Conservation (phyloP, 495 filamentous ascomycete species). For the Chaetomium fimeti region DNA sequence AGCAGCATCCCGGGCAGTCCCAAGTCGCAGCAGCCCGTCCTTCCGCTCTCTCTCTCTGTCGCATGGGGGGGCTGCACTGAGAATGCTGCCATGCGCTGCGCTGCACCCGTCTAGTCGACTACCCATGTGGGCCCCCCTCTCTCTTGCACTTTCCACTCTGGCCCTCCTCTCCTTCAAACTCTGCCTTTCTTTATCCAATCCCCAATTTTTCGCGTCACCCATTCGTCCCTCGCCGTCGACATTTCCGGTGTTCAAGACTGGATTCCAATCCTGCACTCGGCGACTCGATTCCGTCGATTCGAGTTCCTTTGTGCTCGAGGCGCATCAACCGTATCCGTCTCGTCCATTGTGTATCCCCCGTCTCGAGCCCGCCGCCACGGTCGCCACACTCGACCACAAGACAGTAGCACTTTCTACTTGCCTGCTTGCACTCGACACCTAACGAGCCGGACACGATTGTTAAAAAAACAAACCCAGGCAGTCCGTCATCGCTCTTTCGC, state of each 20-base stretch:
- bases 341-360: conserved; percentile 30
- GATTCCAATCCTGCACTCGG: conserved; percentile 27
- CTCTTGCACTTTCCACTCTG: conserved; percentile 35
- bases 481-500: neutral
- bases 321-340: conserved; percentile 29
- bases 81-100: conserved; percentile 10
- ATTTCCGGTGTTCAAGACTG: conserved; percentile 20
- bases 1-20: conserved; percentile 15
- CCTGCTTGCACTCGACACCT: neutral
- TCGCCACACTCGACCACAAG: conserved; percentile 22
- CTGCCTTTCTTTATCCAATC: conserved; percentile 34
- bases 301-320: conserved; percentile 38
- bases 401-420: conserved; percentile 16
- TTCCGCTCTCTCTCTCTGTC: conserved; percentile 11
- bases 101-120: conserved; percentile 23
- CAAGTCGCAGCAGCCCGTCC: conserved; percentile 25
- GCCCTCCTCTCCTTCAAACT: conserved; percentile 38
- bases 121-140: conserved; percentile 35
- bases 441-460: neutral
- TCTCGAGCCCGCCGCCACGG: conserved; percentile 26
- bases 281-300: conserved; percentile 25
- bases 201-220: conserved; percentile 35
- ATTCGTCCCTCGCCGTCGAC: conserved; percentile 28
- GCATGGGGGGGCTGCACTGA: conserved; percentile 23
- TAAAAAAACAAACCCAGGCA: neutral